phyloP scores from a whole-genome alignment of 345 rosid species.

The Syzygium jambos region DNA sequence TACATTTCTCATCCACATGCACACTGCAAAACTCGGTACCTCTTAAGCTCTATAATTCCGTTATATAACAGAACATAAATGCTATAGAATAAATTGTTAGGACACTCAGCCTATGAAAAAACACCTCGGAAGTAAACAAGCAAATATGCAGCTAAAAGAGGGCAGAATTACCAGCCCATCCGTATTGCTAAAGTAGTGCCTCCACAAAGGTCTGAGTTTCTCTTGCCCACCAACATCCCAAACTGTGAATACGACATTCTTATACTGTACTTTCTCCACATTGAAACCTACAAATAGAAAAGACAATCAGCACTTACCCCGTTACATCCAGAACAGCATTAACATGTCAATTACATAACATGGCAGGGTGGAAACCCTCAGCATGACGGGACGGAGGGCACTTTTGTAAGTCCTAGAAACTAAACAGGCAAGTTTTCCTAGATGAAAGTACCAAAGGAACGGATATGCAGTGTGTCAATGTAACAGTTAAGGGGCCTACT shows the following conservation, averaged over 20 bases:
- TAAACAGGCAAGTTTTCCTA: neutral
- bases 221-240: conserved; percentile 99
- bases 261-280: conserved; percentile 99
- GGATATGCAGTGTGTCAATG: neutral
- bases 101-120: neutral
- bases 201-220: conserved; percentile 96
- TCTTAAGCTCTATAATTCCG: neutral
- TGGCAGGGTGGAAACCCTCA: neutral
- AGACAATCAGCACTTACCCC: neutral
- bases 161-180: conserved; percentile 74
- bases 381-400: neutral
- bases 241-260: conserved; percentile 95
- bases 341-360: neutral
- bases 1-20: neutral
- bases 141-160: neutral
- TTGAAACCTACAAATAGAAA: conserved; percentile 65
- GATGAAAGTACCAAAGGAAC: neutral
- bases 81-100: neutral
- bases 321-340: neutral
- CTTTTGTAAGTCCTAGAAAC: neutral
- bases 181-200: conserved; percentile 97
- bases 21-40: neutral
- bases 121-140: neutral
- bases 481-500: neutral
- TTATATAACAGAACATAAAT: neutral